Base-by-base conservation (phyloP, 176 grass and related monocot species). In the Paspalum vaginatum region DNA sequence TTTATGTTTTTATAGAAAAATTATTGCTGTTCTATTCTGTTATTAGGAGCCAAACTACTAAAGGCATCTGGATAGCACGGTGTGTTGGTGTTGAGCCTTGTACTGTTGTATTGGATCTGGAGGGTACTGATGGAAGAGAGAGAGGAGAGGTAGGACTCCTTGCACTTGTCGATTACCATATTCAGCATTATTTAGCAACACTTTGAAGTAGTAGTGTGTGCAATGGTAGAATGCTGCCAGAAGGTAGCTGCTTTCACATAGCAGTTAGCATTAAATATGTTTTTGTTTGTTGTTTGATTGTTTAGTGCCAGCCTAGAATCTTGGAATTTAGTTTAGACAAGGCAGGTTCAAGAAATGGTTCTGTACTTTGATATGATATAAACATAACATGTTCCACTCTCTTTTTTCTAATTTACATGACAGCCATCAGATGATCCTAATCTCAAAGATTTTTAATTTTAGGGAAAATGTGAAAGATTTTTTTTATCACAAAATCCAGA, bases 71-170 rank as follows among this genome's bases (percentile, higher is more conserved):
- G 94, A 90, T 97, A 65, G 94, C 87, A 41, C 88, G 80, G 6
- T 87, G 85, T 87, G 78, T 90, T 86, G 91, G 73, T 59, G 81
- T 94, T 63, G 94, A 97, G 22, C 94, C 94, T 83, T 97, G 94
- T 79, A 97, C 94, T 16, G 66, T 94, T 80, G 91, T 97, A 22
- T 56, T 97, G 87, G 94, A 97, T 87, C 73, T 97, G 68, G 94
- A 97, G 78, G 94, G 94, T 62, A 94, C 94, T 69, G 94, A 97
- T 90, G 94, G 89, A 72, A 92, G 94, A 84, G 94, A 97, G 79
- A 90, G 94, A 90, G 91, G 94, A 87, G 94, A 97, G 91, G 94
- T 94, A 80, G 77, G 16, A 81, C 64, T 50, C 9, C 22, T 77
- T 85, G 7, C 32, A 76, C n/a, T 76, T 45, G 37, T 69, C 20